phyloP scores from a whole-genome alignment of 768 basidiomycete genomes.

The Kwoniella europaea region DNA sequence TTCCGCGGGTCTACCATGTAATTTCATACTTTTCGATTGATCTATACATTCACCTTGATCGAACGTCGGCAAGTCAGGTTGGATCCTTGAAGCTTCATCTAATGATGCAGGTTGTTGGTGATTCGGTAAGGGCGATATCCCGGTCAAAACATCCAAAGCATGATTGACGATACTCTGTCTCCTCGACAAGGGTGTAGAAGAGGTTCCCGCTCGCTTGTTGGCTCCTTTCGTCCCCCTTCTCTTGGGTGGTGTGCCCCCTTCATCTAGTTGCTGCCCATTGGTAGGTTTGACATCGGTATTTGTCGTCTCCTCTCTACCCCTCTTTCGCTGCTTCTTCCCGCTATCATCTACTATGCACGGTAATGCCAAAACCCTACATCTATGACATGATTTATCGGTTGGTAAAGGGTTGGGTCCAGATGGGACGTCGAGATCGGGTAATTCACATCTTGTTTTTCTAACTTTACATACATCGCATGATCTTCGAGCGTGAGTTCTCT shows the following conservation, averaged over 20 bases:
- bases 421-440: conserved; percentile 47
- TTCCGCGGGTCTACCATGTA: conserved; percentile 45
- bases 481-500: conserved; percentile 49
- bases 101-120: conserved; percentile 7
- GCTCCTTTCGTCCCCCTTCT: conserved; percentile 3
- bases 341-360: conserved; percentile 51
- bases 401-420: conserved; percentile 36
- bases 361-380: conserved; percentile 44
- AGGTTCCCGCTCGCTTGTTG: background rate
- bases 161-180: conserved; percentile 15
- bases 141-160: conserved; percentile 25
- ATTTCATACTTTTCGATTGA: conserved; percentile 31
- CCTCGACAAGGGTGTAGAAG: conserved; percentile 1
- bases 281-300: background rate
- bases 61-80: background rate
- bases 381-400: conserved; percentile 48
- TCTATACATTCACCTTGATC: background rate
- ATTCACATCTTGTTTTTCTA: conserved; percentile 50
- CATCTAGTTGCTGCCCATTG: background rate
- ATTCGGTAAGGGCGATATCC: conserved; percentile 14
- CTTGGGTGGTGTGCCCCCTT: background rate
- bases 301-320: conserved; percentile 11
- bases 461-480: conserved; percentile 53
- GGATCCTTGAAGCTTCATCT: conserved; percentile 7
- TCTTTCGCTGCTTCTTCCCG: conserved; percentile 31